phyloP scores from a whole-genome alignment of 176 grass and related monocot genomes.

The Cenchrus americanus region DNA sequence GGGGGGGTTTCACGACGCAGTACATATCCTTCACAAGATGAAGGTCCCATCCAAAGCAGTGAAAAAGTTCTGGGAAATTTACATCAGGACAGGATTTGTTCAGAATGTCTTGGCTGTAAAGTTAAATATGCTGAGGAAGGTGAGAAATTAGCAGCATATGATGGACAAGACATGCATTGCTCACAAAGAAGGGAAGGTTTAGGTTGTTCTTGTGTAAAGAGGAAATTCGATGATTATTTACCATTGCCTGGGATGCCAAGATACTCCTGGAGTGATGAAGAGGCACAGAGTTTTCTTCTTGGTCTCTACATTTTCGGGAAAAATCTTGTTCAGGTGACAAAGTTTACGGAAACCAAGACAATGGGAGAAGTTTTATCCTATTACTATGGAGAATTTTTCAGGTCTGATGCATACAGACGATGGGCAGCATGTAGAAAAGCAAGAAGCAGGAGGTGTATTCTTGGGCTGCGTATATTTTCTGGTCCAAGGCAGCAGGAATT shows the following conservation, averaged over 20 bases:
- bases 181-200: slow-evolving; percentile 15
- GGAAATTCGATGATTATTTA: slow-evolving; percentile 31
- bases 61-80: slow-evolving; percentile 36
- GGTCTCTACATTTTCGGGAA: slow-evolving; percentile 94
- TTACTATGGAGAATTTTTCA: slow-evolving; percentile 89
- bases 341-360: slow-evolving; percentile 67
- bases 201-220: slow-evolving; percentile 36
- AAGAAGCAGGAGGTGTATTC: slow-evolving; percentile 81
- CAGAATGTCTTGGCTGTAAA: slow-evolving; percentile 33
- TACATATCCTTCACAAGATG: slow-evolving; percentile 42
- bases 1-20: slow-evolving; percentile 17
- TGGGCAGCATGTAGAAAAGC: slow-evolving; percentile 77
- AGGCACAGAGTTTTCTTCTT: slow-evolving; percentile 76
- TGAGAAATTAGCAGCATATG: slow-evolving; percentile 39
- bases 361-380: slow-evolving; percentile 85
- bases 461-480: slow-evolving; percentile 84
- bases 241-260: slow-evolving; percentile 59
- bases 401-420: slow-evolving; percentile 64
- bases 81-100: slow-evolving; percentile 32
- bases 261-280: slow-evolving; percentile 63
- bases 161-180: slow-evolving; percentile 39
- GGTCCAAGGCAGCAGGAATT: slow-evolving; percentile 83
- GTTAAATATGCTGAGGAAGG: slow-evolving; percentile 48
- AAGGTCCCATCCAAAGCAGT: slow-evolving; percentile 29
- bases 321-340: slow-evolving; percentile 75